Conservation (phyloP, 345 rosid species). For the Diplotaxis tenuifolia region DNA sequence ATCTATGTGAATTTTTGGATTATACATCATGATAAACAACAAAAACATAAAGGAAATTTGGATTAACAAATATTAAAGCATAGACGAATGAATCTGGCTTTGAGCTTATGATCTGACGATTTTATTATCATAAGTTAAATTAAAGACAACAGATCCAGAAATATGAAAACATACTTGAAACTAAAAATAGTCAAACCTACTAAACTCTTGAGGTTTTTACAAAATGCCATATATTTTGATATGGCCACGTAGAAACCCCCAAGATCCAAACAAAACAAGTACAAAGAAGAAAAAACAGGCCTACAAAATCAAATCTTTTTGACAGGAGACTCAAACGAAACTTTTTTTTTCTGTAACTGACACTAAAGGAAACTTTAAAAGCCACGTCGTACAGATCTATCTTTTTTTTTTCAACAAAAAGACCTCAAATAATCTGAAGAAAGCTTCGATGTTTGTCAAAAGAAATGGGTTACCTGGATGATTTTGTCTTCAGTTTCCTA, state of each 20-base stretch:
- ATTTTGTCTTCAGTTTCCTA: conserved; percentile 16
- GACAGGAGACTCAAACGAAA: neutral
- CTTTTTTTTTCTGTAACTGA: too few species aligned
- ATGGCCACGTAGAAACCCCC: conserved; percentile 5
- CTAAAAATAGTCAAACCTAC: conserved; percentile 17
- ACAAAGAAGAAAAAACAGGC: neutral
- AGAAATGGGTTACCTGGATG: conserved; percentile 24
- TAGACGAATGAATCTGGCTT: neutral
- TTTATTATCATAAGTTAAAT: neutral
- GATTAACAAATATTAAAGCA: neutral
- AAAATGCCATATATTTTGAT: conserved; percentile 5
- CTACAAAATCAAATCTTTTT: neutral
- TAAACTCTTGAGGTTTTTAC: neutral
- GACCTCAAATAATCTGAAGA: neutral
- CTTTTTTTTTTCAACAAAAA: neutral
- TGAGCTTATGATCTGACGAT: conserved; percentile 3
- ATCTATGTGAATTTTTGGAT: conserved; percentile 1
- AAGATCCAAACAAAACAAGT: neutral
- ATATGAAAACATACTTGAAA: conserved; percentile 4
- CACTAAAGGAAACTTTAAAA: too few species aligned
- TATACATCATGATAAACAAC: neutral
- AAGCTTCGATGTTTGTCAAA: neutral
- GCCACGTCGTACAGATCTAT: neutral
- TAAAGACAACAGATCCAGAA: conserved; percentile 4
- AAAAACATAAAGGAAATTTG: conserved; percentile 7